Evolutionary conservation across 805 yeast species (phyloP).

Genomic region (Blastobotrys peoriensis): DNA sequence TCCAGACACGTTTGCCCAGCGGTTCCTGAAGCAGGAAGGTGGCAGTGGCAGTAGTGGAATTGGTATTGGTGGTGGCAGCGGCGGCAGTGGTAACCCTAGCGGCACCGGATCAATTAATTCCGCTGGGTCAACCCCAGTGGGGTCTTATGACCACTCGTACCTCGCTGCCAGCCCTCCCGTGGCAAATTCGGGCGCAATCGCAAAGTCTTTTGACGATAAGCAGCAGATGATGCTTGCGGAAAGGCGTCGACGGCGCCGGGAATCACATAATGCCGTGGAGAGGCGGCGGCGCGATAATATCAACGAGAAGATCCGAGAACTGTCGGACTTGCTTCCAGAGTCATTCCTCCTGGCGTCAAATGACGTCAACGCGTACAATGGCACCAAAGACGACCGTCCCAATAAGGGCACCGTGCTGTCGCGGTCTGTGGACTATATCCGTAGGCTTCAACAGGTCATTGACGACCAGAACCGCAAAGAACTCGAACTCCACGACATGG

Average conservation of each 20-base stretch:
- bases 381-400: conserved; percentile 50
- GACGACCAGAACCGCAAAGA: conserved; percentile 76
- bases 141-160: conserved; percentile 4
- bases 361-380: conserved; percentile 10
- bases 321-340: conserved; percentile 74
- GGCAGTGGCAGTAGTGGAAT: no score
- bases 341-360: conserved; percentile 18
- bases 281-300: conserved; percentile 85
- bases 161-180: conserved; percentile 5
- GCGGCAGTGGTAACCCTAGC: not conserved
- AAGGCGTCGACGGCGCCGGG: conserved; percentile 69
- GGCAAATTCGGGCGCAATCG: conserved; percentile 7
- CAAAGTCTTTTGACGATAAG: conserved; percentile 14
- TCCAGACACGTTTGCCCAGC: conserved; percentile 7
- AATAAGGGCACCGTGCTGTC: conserved; percentile 74
- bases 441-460: conserved; percentile 51
- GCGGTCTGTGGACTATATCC: conserved; percentile 75
- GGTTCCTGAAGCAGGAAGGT: conserved; percentile 8
- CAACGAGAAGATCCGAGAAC: conserved; percentile 79
- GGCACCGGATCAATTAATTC: not conserved
- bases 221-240: conserved; percentile 36
- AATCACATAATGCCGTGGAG: conserved; percentile 92
- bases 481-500: conserved; percentile 59
- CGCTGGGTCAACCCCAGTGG: conserved; percentile 1
- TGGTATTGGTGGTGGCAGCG: no score